Base-by-base conservation (phyloP, 179 eudicot species). In the Kewa caespitosa region DNA sequence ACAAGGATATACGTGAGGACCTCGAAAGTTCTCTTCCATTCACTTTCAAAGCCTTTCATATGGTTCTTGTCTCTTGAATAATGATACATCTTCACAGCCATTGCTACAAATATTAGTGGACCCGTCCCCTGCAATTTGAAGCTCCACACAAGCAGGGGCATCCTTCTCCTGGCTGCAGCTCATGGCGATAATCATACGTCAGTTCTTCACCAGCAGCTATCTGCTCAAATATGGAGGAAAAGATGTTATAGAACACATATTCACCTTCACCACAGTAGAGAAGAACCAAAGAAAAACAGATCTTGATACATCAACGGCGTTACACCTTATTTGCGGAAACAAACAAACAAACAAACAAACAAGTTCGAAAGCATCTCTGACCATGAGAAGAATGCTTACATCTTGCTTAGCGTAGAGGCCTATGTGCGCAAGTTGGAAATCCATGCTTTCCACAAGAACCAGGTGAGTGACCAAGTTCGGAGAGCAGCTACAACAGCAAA, bases 401-500 rank as follows among this genome's bases (percentile, higher is more conserved):
- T 96, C 96, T 72, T 85, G 90, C 63, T 86, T 84, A 30, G 99
- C 94, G 79, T 86, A 96, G 71, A 96, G 86, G 78, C 99, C 99
- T 65, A 96, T 79, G 81, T 87, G 98, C 25, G 90, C 88, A 63
- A 88, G 90, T 74, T 83, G 89, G 74, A 84, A 78, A 76, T 96
- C 98, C 97, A 96, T 89, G 88, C 94, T 91, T 84, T 96, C 98
- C 70, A 93, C 90, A 73, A 96, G 88, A 81, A 96, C 99, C 84
- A 90, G 86, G 76, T 84, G 89, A 80, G 80, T 88, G 74, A 73
- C 89, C 69, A 96, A 96, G 85, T 96, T 96, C 1, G 99, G 98
- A 50, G 87, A 87, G 88, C 99, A 96, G 90, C 99, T 96, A 81
- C 82, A 85, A 42, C 42, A 77, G 73, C 34, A 79, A 76, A 36